Evolutionary conservation across 441 rosid genomes (phyloP), one percentile per base, ranked within the genome.

Genomic region (Adansonia grandidieri): DNA sequence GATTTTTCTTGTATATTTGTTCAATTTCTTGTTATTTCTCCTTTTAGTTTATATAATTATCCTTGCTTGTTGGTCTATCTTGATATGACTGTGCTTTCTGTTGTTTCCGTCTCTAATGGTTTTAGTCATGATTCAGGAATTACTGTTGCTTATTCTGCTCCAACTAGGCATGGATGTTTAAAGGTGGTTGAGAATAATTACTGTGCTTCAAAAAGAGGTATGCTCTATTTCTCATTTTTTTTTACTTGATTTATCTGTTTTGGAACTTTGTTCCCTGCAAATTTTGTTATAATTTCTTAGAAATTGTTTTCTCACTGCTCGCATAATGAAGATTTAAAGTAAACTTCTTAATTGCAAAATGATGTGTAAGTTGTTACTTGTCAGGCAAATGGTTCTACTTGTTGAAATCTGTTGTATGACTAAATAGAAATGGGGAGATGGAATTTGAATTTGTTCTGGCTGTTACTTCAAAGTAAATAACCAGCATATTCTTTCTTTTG

Each of bases 201-300:
- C 85, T 95, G 98, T 81, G 90, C 97, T 74, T 95, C 98, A 37
- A 91, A 84, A 87, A 88, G 94, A 83, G 98, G 98, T 93, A 82
- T 77, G 79, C 66, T 47, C 40, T 48, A 76, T 45, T 54, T 67
- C 19, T 44, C 37, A 47, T 74, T 19, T n/a, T 40, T 70, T 79
- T 73, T 79, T 11, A 45, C 40, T 47, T 70, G 20, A 20, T 75
- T 28, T 47, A 60, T 76, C 53, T 50, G 61, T 70, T 22, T 70
- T 75, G 53, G 61, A 45, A 54, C 11, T 20, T 65, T 54, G 45
- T 54, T 19, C 13, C 44, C 72, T 22, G 14, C 11, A 13, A 40
- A 37, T 42, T 20, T 78, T 37, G 7, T 47, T 56, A 56, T 10
- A 28, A 37, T 64, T 32, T 17, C 69, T 14, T 64, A 15, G 45